Evolutionary conservation across 192 early-diverging fungal genomes (phyloP), one percentile per base, ranked within the genome.

Genomic region (Dispira parvispora): DNA sequence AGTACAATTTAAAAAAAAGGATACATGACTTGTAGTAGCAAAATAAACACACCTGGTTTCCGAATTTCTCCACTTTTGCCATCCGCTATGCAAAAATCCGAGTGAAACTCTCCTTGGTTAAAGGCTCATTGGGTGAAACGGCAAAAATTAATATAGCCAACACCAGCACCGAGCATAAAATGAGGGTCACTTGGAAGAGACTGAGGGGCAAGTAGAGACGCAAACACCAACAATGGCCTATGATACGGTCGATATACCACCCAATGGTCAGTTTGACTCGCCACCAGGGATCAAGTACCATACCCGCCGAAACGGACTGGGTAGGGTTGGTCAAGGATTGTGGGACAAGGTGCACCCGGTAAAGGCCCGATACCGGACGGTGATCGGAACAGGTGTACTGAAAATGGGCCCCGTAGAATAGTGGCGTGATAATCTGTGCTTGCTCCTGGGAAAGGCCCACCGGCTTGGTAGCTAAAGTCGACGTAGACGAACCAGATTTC

Each of bases 301-400:
- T 20, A 26, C 12, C 25, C 2, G 20, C 16, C 54, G 21, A 13
- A 27, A 20, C 20, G 13, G 54, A 3, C 8, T 3, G 13, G 54
- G 54, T 26, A 23, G 54, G 25, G 26, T 20, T 27, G 21, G 10
- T 3, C 54, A 56, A 21, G 3, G 54, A 8, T 3, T 18, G n/a
- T 4, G 32, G 32, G 57, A 18, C 27, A 18, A 43, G 18, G 27
- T 43, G 38, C 21, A 60, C 12, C 9, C 12, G 26, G 57, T 26
- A 60, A 1, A 60, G 21, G 21, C 57, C 57, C 32, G 57, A 60
- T 11, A 60, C 57, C 27, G 57, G 57, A 10, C 57, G 57, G 42
- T 60, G 57, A 43, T 60, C 57, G 32, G 57, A 60, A 43, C 25
- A 26, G 13, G 38, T n/a, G 57, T 60, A 60, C 1, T 28, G 16